Evolutionary conservation across 176 grass and related monocot genomes (phyloP).

Genomic region (Themeda triandra): DNA sequence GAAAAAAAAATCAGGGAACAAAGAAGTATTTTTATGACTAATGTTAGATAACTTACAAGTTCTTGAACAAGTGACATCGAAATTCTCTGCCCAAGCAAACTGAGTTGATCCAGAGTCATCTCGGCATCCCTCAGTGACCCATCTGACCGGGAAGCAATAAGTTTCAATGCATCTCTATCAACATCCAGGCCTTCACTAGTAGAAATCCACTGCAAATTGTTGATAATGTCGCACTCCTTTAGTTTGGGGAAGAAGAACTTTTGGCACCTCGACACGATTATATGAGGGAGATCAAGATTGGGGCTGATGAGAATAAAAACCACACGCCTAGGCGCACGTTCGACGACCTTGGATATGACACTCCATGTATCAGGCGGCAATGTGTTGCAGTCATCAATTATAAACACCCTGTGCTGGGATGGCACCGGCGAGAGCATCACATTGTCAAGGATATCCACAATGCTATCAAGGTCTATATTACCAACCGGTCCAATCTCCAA

Average conservation of each 20-base stretch:
- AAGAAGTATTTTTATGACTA: not conserved
- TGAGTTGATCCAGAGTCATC: conserved; percentile 96
- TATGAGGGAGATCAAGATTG: conserved; percentile 77
- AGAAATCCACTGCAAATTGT: conserved; percentile 85
- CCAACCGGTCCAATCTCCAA: conserved; percentile 78
- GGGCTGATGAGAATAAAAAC: conserved; percentile 80
- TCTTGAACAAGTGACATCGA: conserved; percentile 89
- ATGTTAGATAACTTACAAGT: conserved; percentile 66
- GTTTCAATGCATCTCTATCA: conserved; percentile 87
- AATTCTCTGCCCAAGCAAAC: conserved; percentile 89
- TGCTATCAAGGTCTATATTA: conserved; percentile 66
- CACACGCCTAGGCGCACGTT: conserved; percentile 52
- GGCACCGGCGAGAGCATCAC: conserved; percentile 50
- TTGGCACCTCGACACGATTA: conserved; percentile 84
- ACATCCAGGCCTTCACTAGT: conserved; percentile 84
- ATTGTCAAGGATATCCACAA: conserved; percentile 66
- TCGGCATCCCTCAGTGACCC: conserved; percentile 91
- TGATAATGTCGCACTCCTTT: conserved; percentile 81
- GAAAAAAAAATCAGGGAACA: not conserved
- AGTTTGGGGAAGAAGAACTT: conserved; percentile 94
- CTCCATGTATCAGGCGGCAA: conserved; percentile 69
- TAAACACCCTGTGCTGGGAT: conserved; percentile 58
- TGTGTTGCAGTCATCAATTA: conserved; percentile 82
- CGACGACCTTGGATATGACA: conserved; percentile 67
- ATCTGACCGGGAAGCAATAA: conserved; percentile 89